Percentiles rank a stretch among this genome's conserved stretches.
Evolutionary conservation across 257 asterid species (phyloP).

Genomic region (Salvia splendens): DNA sequence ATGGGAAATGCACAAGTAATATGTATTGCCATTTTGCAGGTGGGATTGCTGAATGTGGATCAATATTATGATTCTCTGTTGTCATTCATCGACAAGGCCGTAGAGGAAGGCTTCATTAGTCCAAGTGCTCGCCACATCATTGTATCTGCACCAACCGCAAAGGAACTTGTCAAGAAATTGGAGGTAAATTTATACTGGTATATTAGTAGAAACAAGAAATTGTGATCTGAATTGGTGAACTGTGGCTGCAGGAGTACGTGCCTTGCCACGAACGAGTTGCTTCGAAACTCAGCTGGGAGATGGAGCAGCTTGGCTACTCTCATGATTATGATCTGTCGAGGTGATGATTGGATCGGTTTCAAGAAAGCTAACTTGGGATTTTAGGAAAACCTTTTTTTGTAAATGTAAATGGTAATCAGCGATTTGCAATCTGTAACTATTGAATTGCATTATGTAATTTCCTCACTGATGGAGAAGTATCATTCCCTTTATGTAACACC

Average conservation of each 20-base stretch:
- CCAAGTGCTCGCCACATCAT: conserved; percentile 59
- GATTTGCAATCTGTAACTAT: conserved; percentile 59
- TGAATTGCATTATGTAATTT: conserved; percentile 43
- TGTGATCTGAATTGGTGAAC: too few species aligned
- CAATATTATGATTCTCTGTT: conserved; percentile 49
- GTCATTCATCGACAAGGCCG: conserved; percentile 57
- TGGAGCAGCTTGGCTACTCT: conserved; percentile 46
- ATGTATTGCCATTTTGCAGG: conserved; percentile 37
- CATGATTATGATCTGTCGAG: conserved; percentile 43
- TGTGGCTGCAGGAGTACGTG: conserved; percentile 42
- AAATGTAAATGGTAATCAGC: conserved; percentile 40
- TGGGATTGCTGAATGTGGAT: conserved; percentile 59
- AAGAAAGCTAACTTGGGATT: conserved; percentile 47
- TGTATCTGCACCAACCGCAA: conserved; percentile 52
- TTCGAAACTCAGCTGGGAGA: conserved; percentile 56
- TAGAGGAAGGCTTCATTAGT: conserved; percentile 58
- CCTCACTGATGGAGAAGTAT: conserved; percentile 35
- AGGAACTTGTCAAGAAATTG: conserved; percentile 52
- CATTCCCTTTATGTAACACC: background rate
- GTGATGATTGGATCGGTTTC: conserved; percentile 33
- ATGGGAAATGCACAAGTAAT: background rate
- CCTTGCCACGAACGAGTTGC: conserved; percentile 59
- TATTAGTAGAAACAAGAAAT: too few species aligned
- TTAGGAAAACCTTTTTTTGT: conserved; percentile 47
- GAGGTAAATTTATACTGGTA: conserved; percentile 37